Conservation (phyloP, 306 rosid species). For the Delonix regia region DNA sequence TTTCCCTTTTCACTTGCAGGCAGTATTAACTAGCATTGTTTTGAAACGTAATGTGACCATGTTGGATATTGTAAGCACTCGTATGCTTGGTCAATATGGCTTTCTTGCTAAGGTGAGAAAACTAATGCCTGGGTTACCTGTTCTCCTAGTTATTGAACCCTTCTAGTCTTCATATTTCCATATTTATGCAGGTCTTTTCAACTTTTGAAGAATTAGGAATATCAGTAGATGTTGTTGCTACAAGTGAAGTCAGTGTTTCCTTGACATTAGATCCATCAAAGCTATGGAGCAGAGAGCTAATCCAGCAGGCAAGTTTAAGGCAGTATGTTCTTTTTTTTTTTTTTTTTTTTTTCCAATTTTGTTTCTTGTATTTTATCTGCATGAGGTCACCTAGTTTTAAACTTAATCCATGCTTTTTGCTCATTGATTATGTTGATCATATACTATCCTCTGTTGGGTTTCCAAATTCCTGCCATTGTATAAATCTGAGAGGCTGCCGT, state of each 20-base stretch:
- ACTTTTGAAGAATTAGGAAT: constrained; percentile 85
- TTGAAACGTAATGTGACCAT: constrained; percentile 88
- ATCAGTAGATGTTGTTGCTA: constrained; percentile 85
- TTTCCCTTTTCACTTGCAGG: constrained; percentile 61
- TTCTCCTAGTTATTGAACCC: background rate
- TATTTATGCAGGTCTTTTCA: constrained; percentile 73
- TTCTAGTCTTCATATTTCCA: constrained; percentile 19
- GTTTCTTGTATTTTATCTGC: background rate
- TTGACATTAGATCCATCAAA: constrained; percentile 86
- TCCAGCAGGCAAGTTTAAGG: constrained; percentile 68
- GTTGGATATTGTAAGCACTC: constrained; percentile 97
- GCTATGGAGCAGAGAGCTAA: constrained; percentile 90
- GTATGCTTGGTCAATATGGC: constrained; percentile 96
- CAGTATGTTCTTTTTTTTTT: background rate
- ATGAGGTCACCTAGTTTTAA: background rate
- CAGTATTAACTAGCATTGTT: constrained; percentile 88
- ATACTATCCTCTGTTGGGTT: background rate
- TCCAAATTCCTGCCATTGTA: background rate
- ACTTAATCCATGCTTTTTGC: background rate
- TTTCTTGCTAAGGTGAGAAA: constrained; percentile 92
- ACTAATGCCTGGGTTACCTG: constrained; percentile 4
- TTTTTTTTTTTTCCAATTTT: background rate
- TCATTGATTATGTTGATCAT: constrained; percentile 7
- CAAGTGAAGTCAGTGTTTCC: constrained; percentile 89
- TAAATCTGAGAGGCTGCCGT: constrained; percentile 8